Base-by-base conservation (phyloP, 2,329 filamentous ascomycete species). In the Teratosphaeria gauchensis region DNA sequence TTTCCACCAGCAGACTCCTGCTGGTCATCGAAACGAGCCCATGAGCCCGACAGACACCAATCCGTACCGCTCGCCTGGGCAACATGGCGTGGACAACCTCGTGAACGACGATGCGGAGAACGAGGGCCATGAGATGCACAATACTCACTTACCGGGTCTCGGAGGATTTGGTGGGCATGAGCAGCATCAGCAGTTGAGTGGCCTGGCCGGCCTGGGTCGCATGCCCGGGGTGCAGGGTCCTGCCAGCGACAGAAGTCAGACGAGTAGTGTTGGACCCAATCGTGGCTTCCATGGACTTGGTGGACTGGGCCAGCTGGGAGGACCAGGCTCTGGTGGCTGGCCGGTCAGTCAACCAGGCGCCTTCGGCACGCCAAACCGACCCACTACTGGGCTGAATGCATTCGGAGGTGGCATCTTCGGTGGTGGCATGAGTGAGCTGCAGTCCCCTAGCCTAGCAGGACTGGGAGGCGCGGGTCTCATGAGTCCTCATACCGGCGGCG, bases 21-120 rank as follows among this genome's bases (percentile, higher is more conserved):
- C 65, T 11, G 75, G 78, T 48, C 74, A 75, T 55, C 72, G 73
- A 56, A 63, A 62, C 30, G 89, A 90, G 59, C 87, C 89, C 0
- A 83, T 90, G 69, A 97, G 92, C 71, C 94, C 94, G 11, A 94
- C 92, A 0, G 90, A 95, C 68, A 97, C 94, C 2, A 99, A 99
- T 70, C 94, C 94, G 1, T 99, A 94, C 71, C 89, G 92, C 63
- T 97, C 92, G 72, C 94, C 94, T 2, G 84, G 88, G 7, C 88
- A 87, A 42, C 88, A 91, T 30, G 85, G 85, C 52, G 78, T 78
- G 4, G 85, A 89, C 54, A 64, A 65, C 30, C 59, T 66, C 53
- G 82, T 65, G 54, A 82, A 83, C 19, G 82, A 84, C 21, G 66
- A 69, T 2, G 24, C 38, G 21, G 69, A 68, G 24, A 56, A 58